These are phyloP conservation scores for Melastoma malabathricum DNA, from an alignment of 345 rosid species.

Conservation along the genomic window DNA sequence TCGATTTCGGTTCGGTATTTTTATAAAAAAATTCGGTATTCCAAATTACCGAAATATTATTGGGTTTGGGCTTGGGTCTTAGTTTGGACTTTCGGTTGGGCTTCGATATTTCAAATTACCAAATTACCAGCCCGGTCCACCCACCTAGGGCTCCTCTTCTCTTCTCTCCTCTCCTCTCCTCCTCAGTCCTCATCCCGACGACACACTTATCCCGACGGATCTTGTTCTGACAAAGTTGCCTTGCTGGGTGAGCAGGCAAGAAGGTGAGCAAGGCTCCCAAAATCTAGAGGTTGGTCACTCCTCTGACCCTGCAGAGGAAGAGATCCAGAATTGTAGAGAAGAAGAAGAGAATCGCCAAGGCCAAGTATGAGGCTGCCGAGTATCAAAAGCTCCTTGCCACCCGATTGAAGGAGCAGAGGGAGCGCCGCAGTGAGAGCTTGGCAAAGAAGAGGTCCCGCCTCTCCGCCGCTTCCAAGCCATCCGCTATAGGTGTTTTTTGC, in stretches of 20 bases:
- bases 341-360: slow-evolving; percentile 80
- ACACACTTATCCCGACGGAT: too few relatives aligned
- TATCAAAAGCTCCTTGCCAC: slow-evolving; percentile 82
- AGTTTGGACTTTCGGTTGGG: too few relatives aligned
- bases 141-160: too few relatives aligned
- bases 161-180: too few relatives aligned
- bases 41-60: too few relatives aligned
- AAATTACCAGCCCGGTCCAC: too few relatives aligned
- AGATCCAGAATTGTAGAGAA: slow-evolving; percentile 60
- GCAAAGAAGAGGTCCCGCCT: slow-evolving; percentile 84
- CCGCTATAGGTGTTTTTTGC: slow-evolving; percentile 22
- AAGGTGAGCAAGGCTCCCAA: slow-evolving; percentile 78
- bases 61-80: too few relatives aligned
- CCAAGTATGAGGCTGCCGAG: slow-evolving; percentile 80
- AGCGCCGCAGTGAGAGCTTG: slow-evolving; percentile 76
- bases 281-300: slow-evolving; percentile 87
- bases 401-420: slow-evolving; percentile 78
- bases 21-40: too few relatives aligned
- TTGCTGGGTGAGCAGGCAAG: slow-evolving; percentile 35
- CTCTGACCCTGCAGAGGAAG: slow-evolving; percentile 82
- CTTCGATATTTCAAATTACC: too few relatives aligned
- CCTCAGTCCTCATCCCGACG: too few relatives aligned
- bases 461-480: slow-evolving; percentile 68
- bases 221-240: too few relatives aligned
- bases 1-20: too few relatives aligned